A percentile compares a stretch with the other conserved stretches of the same genome.
Evolutionary conservation across 2,329 filamentous ascomycete genomes (phyloP).

Genomic region (Xylaria arbuscula): DNA sequence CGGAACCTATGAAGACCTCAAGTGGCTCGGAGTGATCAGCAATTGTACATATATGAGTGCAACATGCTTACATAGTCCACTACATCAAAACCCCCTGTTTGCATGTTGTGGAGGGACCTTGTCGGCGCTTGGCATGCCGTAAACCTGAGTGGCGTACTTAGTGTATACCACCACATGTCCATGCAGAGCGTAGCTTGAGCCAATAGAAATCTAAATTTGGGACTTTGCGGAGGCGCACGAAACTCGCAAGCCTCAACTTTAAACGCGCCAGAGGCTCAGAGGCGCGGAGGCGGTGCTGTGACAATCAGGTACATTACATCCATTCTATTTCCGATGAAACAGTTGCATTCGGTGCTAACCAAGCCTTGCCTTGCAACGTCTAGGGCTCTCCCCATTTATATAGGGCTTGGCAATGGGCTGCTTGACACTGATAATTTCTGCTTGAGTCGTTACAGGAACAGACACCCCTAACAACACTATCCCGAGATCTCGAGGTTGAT

Average conservation of each 20-base stretch:
- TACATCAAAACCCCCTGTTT: neutral
- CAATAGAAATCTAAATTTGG: neutral
- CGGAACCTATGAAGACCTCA: neutral
- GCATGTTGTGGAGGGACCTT: conserved; percentile 4
- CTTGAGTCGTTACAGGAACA: conserved; percentile 23
- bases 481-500: conserved; percentile 21
- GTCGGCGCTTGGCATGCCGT: conserved; percentile 23
- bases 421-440: conserved; percentile 34
- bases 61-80: no score
- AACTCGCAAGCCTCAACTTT: conserved; percentile 15
- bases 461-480: conserved; percentile 3
- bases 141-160: neutral
- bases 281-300: conserved; percentile 9
- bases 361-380: conserved; percentile 29
- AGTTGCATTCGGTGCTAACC: conserved; percentile 19
- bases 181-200: conserved; percentile 13
- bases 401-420: conserved; percentile 29
- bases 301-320: conserved; percentile 11
- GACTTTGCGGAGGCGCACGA: neutral
- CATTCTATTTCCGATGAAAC: conserved; percentile 34
- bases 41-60: neutral
- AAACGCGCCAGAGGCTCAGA: conserved; percentile 13
- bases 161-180: neutral
- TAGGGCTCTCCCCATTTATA: conserved; percentile 2
- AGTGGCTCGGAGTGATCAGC: conserved; percentile 11